Base-by-base conservation (phyloP, 148 eudicot genomes). In the Pharnaceum exiguum region DNA sequence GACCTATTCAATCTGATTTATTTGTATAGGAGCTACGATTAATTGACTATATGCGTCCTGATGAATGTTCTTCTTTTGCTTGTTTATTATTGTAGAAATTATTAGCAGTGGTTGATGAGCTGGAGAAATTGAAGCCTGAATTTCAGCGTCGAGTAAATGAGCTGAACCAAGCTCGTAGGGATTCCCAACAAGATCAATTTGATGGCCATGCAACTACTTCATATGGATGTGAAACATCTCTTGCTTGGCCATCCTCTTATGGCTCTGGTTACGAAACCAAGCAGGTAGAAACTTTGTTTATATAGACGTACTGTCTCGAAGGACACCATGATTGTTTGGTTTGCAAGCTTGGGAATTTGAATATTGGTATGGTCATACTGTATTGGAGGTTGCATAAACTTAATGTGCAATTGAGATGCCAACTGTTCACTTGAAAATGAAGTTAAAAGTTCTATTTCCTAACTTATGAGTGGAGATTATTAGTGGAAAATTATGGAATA, bases 71-170 rank as follows among this genome's bases (percentile, higher is more conserved):
- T 28, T 53, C 66, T 43, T 50, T 35, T 26, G 10, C 46, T 38
- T 71, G 43, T 22, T 36, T 66, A 45, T 35, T 57, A 19, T 11
- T 37, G 38, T 77, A 91, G 98, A 85, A 79, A 81, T 69, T 85
- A 72, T 47, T 58, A 44, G 66, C 61, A 38, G 95, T 88, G 48
- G 17, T 91, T 17, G 79, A 83, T 68, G 98, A 91, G 80, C 81
- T 91, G 46, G 98, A 91, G 69, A 54, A 80, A 47, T 71, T 91
- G 73, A 80, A 91, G 75, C 94, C 98, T 25, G 68, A 87, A 69
- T 82, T 87, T 57, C 74, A 73, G n/a, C 77, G 59, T 56, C 78
- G 62, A 48, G 47, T 71, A 51, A 61, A 81, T 82, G 78, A 85
- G 63, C 66, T 76, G 46, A 72, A 74, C 60, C 81, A 74, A 63